Evolutionary conservation across 306 rosid genomes (phyloP).

Genomic region (Senna siamea): DNA sequence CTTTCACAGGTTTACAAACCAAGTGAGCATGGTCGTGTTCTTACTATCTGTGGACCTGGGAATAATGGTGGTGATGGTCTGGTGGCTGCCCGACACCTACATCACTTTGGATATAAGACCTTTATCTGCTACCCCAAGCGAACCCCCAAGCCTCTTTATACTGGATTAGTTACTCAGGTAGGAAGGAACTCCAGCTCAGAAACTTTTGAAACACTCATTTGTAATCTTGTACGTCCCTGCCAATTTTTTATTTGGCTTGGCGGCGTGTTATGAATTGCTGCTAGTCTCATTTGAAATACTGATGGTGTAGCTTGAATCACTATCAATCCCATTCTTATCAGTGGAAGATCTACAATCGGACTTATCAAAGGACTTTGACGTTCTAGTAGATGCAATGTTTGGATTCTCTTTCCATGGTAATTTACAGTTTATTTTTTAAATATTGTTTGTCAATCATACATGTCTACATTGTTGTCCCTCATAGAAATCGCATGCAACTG

Average conservation of each 20-base stretch:
- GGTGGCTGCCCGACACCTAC: slow-evolving; percentile 93
- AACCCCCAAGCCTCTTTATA: slow-evolving; percentile 81
- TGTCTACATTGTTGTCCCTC: slow-evolving; percentile 7
- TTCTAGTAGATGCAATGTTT: slow-evolving; percentile 85
- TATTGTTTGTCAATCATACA: not conserved
- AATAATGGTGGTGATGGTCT: slow-evolving; percentile 98
- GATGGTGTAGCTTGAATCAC: slow-evolving; percentile 78
- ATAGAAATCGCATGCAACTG: slow-evolving; percentile 6
- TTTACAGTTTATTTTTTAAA: slow-evolving; percentile 14
- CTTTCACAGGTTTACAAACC: slow-evolving; percentile 69
- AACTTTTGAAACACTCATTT: slow-evolving; percentile 5
- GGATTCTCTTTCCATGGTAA: slow-evolving; percentile 98
- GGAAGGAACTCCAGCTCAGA: slow-evolving; percentile 29
- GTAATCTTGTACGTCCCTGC: not conserved
- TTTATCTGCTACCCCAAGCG: slow-evolving; percentile 81
- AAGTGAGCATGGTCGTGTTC: slow-evolving; percentile 70
- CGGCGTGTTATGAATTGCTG: slow-evolving; percentile 14
- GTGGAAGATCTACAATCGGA: slow-evolving; percentile 79
- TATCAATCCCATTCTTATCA: slow-evolving; percentile 79
- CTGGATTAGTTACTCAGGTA: slow-evolving; percentile 93
- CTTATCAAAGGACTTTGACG: slow-evolving; percentile 70
- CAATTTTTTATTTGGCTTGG: slow-evolving; percentile 11
- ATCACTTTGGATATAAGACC: slow-evolving; percentile 87
- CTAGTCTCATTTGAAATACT: slow-evolving; percentile 43
- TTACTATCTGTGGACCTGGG: slow-evolving; percentile 92